Evolutionary conservation across 2,329 filamentous ascomycete species (phyloP), one percentile per base, ranked within the genome.

Genomic region (Fusarium musae): DNA sequence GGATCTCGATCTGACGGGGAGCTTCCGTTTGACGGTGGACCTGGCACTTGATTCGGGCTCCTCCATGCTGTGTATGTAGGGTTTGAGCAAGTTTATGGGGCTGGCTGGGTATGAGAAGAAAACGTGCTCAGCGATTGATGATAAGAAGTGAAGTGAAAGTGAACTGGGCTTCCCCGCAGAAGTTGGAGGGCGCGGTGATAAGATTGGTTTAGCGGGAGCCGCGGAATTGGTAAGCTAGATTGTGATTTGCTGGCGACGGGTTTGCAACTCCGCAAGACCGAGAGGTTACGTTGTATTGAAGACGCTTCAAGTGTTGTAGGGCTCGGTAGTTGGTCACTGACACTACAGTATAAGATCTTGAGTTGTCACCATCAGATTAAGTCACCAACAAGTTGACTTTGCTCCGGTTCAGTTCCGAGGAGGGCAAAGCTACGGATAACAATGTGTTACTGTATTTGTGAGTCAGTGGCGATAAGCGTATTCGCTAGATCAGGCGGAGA

Each of bases 101-200:
- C 17, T 3, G 19, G 17, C 2, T 23, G 32, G 10, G 30, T 30
- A 30, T 30, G 28, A 30, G 30, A 11, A 30, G 44, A 23, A 46
- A 63, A 67, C 56, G 44, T 62, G 67, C 40, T 67, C 67, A 58
- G 26, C 26, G 26, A 30, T 46, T 37, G 46, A 54, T 54, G 42
- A 50, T 70, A 43, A 70, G 21, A 50, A 44, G 28, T 23, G 40
- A 54, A 49, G 30, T 58, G 44, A 23, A 52, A 52, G 26, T 36
- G 40, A 42, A 40, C 19, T 50, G 43, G 19, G 37, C 47, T 73
- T 70, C 70, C 70, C 70, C 70, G 70, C 70, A 73, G 70, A 62
- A 71, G 63, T 57, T 52, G 8, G 57, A 66, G 26, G 10, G 36
- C 30, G 30, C 28, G 9, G n/a, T 16, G 53, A 60, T 49, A 32